A percentile compares a stretch with the other conserved stretches of the same genome.
These are phyloP conservation scores for Isabelozyma pseudorhagii DNA, from an alignment of 805 yeast genomes.

Conservation along the genomic window DNA sequence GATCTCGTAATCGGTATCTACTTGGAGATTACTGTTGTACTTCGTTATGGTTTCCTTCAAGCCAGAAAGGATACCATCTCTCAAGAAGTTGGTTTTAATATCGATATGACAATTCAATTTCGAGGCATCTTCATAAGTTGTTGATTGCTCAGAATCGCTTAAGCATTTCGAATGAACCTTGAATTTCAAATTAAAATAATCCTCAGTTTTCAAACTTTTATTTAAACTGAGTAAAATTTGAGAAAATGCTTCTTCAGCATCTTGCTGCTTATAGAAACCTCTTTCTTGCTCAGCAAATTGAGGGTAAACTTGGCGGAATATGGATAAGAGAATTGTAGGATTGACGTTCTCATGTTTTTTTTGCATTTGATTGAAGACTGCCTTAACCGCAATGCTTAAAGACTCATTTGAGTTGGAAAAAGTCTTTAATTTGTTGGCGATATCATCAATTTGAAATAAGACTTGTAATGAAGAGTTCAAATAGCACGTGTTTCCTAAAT, in stretches of 20 bases:
- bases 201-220: slow-evolving; percentile 47
- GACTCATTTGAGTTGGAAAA: slow-evolving; percentile 11
- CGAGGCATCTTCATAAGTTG: slow-evolving; percentile 46
- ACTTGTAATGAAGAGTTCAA: slow-evolving; percentile 69
- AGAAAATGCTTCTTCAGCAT: slow-evolving; percentile 94
- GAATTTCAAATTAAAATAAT: slow-evolving; percentile 63
- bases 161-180: slow-evolving; percentile 54
- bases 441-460: slow-evolving; percentile 43
- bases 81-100: slow-evolving; percentile 78
- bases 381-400: slow-evolving; percentile 35
- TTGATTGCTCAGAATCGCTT: slow-evolving; percentile 25
- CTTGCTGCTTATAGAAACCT: slow-evolving; percentile 90
- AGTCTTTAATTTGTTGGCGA: slow-evolving; percentile 27
- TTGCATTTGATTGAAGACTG: slow-evolving; percentile 44
- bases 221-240: slow-evolving; percentile 61
- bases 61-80: slow-evolving; percentile 77
- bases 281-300: slow-evolving; percentile 82
- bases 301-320: slow-evolving; percentile 69
- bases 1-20: slow-evolving; percentile 70
- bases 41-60: slow-evolving; percentile 77
- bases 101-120: slow-evolving; percentile 90
- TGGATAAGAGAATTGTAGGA: slow-evolving; percentile 66
- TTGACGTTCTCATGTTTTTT: slow-evolving; percentile 48
- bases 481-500: slow-evolving; percentile 77
- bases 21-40: slow-evolving; percentile 62